Percentiles rank a stretch among this genome's conserved stretches.
Conservation (phyloP, 768 basidiomycete genomes). For the Hygrophoropsis aurantiaca region DNA sequence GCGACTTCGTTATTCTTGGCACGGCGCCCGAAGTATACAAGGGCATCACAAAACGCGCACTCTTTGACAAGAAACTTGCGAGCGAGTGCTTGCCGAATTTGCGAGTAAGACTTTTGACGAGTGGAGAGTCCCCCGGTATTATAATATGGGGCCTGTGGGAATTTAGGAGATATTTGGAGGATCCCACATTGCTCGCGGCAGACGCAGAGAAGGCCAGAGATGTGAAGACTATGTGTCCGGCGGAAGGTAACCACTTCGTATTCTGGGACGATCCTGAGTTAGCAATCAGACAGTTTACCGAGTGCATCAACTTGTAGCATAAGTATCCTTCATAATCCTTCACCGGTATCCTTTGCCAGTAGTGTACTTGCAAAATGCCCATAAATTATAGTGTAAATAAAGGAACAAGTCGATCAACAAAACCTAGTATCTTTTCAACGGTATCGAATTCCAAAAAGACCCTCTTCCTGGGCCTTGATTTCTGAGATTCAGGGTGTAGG, state of each 20-base stretch:
- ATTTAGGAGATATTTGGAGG: not conserved
- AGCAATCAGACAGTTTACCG: not conserved
- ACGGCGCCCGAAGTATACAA: not conserved
- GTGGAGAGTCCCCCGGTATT: not conserved
- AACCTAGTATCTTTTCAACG: too few relatives aligned
- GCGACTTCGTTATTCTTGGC: not conserved
- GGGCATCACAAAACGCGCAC: not conserved
- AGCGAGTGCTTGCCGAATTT: not conserved
- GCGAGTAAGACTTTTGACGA: not conserved
- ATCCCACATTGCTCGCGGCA: not conserved
- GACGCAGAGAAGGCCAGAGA: constrained; percentile 6
- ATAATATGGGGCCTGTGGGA: not conserved
- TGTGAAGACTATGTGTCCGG: not conserved
- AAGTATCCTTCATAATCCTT: too few relatives aligned
- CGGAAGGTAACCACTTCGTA: constrained; percentile 1
- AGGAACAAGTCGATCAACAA: too few relatives aligned
- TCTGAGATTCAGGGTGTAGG: constrained; percentile 35
- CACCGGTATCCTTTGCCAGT: too few relatives aligned
- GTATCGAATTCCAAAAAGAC: constrained; percentile 26
- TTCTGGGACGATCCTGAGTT: not conserved
- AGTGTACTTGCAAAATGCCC: too few relatives aligned
- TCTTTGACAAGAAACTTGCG: not conserved
- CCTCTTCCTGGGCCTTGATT: constrained; percentile 61
- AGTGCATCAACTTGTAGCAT: too few relatives aligned
- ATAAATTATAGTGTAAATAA: too few relatives aligned